A percentile compares a stretch with the other conserved stretches of the same genome.
These are phyloP conservation scores for Phaeoacremonium minimum DNA, from an alignment of 2,329 filamentous ascomycete genomes.

Conservation along the genomic window DNA sequence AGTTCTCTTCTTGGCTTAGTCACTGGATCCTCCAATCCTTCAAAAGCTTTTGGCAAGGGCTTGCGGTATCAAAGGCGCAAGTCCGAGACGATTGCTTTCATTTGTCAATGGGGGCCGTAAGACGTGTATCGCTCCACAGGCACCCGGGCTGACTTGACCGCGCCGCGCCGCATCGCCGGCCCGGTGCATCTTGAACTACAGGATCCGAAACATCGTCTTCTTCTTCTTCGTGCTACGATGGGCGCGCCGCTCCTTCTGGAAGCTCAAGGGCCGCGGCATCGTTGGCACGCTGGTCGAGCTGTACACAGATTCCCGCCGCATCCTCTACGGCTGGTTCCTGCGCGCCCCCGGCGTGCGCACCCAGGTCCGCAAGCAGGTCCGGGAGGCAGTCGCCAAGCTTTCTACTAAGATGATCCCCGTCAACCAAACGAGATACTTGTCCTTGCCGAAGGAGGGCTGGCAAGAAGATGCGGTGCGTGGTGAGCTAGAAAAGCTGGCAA, in stretches of 20 bases:
- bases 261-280: constrained; percentile 83
- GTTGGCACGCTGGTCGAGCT: constrained; percentile 73
- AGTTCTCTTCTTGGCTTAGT: too few species aligned
- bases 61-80: too few species aligned
- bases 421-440: constrained; percentile 67
- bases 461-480: constrained; percentile 70
- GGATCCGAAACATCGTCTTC: constrained; percentile 83
- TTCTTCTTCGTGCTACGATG: constrained; percentile 82
- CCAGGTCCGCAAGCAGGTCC: constrained; percentile 80
- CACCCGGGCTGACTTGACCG: not conserved
- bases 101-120: not conserved
- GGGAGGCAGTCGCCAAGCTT: constrained; percentile 73
- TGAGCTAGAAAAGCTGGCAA: constrained; percentile 74
- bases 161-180: too few species aligned
- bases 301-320: constrained; percentile 67
- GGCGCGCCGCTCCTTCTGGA: constrained; percentile 74
- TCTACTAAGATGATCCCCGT: constrained; percentile 78
- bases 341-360: constrained; percentile 80
- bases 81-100: too few species aligned
- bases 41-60: too few species aligned
- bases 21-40: too few species aligned
- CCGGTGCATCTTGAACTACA: constrained; percentile 24
- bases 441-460: constrained; percentile 81
- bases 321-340: constrained; percentile 81
- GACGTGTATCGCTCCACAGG: too few species aligned